Evolutionary conservation across 768 basidiomycete species (phyloP).

Genomic region (Suillus subaureus): DNA sequence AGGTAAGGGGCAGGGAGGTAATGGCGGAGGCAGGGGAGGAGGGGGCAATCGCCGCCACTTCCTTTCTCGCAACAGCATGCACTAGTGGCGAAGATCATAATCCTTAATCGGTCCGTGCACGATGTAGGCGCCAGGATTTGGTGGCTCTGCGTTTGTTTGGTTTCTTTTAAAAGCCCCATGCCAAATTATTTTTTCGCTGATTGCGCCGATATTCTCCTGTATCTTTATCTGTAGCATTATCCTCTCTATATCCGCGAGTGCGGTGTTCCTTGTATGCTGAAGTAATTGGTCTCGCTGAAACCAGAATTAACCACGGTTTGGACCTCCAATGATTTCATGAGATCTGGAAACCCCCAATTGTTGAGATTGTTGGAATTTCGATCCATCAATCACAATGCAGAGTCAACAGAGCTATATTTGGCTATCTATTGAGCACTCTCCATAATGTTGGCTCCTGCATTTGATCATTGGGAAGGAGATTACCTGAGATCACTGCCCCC

Average conservation of each 20-base stretch:
- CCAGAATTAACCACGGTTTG: slow-evolving; percentile 7
- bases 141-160: slow-evolving; percentile 8
- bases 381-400: neutral
- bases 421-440: neutral
- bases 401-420: neutral
- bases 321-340: neutral
- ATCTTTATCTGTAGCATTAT: slow-evolving; percentile 12
- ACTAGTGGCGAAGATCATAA: slow-evolving; percentile 5
- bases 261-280: slow-evolving; percentile 10
- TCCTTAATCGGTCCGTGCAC: slow-evolving; percentile 16
- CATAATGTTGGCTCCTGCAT: neutral
- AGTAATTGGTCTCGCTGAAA: slow-evolving; percentile 18
- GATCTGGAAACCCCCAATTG: neutral
- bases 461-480: slow-evolving; percentile 2
- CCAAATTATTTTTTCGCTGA: slow-evolving; percentile 17
- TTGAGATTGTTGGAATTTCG: neutral
- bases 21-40: slow-evolving; percentile 15
- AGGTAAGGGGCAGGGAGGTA: slow-evolving; percentile 5
- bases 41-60: slow-evolving; percentile 23
- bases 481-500: neutral
- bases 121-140: slow-evolving; percentile 10
- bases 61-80: slow-evolving; percentile 19
- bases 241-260: slow-evolving; percentile 25
- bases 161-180: slow-evolving; percentile 12
- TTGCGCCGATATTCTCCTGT: slow-evolving; percentile 11